Evolutionary conservation across 2,329 filamentous ascomycete genomes (phyloP).

Genomic region (Scedosporium apiospermum): DNA sequence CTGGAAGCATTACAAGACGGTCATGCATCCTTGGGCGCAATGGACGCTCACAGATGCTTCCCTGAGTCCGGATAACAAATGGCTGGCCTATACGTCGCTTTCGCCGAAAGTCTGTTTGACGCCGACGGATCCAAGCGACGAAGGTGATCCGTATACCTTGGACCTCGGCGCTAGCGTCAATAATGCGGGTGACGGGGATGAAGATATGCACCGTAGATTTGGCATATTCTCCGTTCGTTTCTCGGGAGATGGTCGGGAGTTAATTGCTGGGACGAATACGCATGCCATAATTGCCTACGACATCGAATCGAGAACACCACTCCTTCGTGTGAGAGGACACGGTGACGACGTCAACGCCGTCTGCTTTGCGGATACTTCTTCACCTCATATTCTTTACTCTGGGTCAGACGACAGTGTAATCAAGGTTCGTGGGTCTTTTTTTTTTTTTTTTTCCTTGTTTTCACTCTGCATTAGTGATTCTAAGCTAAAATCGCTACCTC

Average conservation of each 20-base stretch:
- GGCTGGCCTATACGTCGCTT: conserved; percentile 87
- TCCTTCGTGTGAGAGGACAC: conserved; percentile 71
- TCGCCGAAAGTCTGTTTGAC: conserved; percentile 75
- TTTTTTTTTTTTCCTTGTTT: background rate
- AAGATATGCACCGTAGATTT: conserved; percentile 23
- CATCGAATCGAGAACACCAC: conserved; percentile 66
- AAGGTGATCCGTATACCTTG: conserved; percentile 69
- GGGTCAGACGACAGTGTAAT: conserved; percentile 90
- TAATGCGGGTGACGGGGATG: conserved; percentile 10
- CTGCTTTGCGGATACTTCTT: conserved; percentile 81
- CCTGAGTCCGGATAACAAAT: conserved; percentile 82
- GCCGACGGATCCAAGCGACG: conserved; percentile 74
- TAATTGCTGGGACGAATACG: conserved; percentile 80
- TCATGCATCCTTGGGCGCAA: conserved; percentile 72
- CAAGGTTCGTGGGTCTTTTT: conserved; percentile 39
- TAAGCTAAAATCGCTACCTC: background rate
- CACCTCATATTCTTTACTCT: conserved; percentile 90
- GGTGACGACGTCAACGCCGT: conserved; percentile 90
- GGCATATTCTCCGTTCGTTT: conserved; percentile 87
- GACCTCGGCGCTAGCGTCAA: conserved; percentile 51
- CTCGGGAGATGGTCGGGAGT: conserved; percentile 80
- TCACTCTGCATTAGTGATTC: background rate
- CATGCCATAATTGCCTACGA: conserved; percentile 83
- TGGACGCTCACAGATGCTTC: conserved; percentile 97
- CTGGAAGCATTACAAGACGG: conserved; percentile 93